Percentiles rank a stretch among this genome's conserved stretches.
phyloP scores from a whole-genome alignment of 148 eudicot genomes.

The Vaccinium macrocarpon region DNA sequence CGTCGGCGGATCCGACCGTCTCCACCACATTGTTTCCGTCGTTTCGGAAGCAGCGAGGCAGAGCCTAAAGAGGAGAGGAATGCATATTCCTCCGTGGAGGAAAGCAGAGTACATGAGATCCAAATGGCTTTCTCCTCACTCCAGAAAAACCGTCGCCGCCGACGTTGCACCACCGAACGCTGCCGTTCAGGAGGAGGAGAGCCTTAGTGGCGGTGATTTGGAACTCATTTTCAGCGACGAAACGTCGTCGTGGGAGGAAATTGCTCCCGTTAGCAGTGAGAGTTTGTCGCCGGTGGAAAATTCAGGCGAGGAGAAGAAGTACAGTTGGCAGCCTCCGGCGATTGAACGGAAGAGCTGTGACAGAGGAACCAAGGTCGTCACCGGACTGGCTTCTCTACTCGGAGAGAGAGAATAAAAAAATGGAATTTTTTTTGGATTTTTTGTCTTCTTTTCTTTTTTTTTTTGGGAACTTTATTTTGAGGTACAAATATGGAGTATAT shows the following conservation, averaged over 20 bases:
- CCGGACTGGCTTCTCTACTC: slow-evolving; percentile 64
- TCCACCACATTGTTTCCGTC: slow-evolving; percentile 35
- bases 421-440: slow-evolving; percentile 28
- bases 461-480: neutral
- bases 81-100: slow-evolving; percentile 69
- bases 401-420: slow-evolving; percentile 45
- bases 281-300: neutral
- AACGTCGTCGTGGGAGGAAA: neutral
- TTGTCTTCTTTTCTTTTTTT: neutral
- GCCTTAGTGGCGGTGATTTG: slow-evolving; percentile 16
- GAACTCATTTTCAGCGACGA: slow-evolving; percentile 34
- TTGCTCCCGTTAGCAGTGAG: neutral
- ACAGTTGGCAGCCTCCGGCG: slow-evolving; percentile 54
- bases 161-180: neutral
- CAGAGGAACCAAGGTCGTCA: slow-evolving; percentile 43
- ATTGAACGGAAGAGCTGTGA: slow-evolving; percentile 46
- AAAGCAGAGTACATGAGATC: slow-evolving; percentile 51
- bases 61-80: slow-evolving; percentile 57
- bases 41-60: slow-evolving; percentile 47
- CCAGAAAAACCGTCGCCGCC: slow-evolving; percentile 20
- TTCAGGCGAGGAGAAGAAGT: slow-evolving; percentile 21
- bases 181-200: slow-evolving; percentile 11
- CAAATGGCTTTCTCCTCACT: slow-evolving; percentile 54
- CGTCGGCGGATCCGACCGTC: slow-evolving; percentile 52
- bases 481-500: slow-evolving; percentile 3